Evolutionary conservation across 2,329 filamentous ascomycete species (phyloP).

Genomic region (Blastomyces parvus): DNA sequence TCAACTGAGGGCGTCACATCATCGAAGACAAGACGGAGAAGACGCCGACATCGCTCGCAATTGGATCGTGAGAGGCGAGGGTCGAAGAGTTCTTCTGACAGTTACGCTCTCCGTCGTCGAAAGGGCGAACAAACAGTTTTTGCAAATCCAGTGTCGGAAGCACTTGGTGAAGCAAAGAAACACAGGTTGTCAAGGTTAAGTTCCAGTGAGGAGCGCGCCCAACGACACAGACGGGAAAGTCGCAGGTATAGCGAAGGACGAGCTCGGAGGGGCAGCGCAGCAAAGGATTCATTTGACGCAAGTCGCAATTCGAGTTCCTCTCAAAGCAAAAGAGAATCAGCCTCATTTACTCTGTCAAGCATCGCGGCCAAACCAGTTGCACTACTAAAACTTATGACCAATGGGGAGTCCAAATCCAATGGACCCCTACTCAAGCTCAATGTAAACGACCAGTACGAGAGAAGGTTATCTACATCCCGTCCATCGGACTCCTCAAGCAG

Average conservation of each 20-base stretch:
- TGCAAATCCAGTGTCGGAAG: slow-evolving; percentile 27
- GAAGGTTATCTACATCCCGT: slow-evolving; percentile 20
- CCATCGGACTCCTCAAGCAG: slow-evolving; percentile 24
- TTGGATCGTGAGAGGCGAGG: slow-evolving; percentile 27
- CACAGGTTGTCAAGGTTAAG: slow-evolving; percentile 18
- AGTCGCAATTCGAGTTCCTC: slow-evolving; percentile 21
- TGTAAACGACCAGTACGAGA: slow-evolving; percentile 19
- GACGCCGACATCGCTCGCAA: slow-evolving; percentile 25
- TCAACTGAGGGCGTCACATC: background rate
- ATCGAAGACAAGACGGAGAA: slow-evolving; percentile 19
- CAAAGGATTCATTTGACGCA: slow-evolving; percentile 14
- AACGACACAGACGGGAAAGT: slow-evolving; percentile 16
- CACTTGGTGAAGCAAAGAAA: slow-evolving; percentile 29
- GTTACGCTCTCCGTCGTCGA: slow-evolving; percentile 24
- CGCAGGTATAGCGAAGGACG: slow-evolving; percentile 7
- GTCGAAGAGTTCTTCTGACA: slow-evolving; percentile 31
- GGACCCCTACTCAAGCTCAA: slow-evolving; percentile 33
- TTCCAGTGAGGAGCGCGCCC: slow-evolving; percentile 26
- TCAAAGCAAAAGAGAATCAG: slow-evolving; percentile 20
- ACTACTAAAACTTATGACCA: slow-evolving; percentile 27
- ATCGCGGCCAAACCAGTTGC: slow-evolving; percentile 17
- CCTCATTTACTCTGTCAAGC: slow-evolving; percentile 21
- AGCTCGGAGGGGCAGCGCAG: slow-evolving; percentile 17
- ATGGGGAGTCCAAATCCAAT: slow-evolving; percentile 34
- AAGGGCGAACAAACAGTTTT: slow-evolving; percentile 28